phyloP scores from a whole-genome alignment of 768 basidiomycete species.

The Astraeus odoratus region DNA sequence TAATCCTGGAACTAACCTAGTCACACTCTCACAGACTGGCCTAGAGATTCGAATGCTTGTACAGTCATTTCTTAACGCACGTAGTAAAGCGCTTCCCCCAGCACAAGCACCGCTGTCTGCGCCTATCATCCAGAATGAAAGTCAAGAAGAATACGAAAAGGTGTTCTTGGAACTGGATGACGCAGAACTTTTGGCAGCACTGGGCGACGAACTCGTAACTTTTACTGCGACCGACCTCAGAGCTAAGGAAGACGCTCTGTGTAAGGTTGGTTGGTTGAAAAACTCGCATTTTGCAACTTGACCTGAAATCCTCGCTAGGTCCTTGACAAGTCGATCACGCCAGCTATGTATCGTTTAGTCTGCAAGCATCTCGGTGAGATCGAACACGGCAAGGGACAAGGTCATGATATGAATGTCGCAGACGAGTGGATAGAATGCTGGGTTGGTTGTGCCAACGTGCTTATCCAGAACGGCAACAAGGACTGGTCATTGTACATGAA shows the following conservation, averaged over 20 bases:
- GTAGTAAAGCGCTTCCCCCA: slow-evolving; percentile 40
- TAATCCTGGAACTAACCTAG: slow-evolving; percentile 37
- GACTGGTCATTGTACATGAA: slow-evolving; percentile 57
- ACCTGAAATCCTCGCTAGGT: slow-evolving; percentile 30
- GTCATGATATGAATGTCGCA: slow-evolving; percentile 30
- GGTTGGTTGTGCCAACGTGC: slow-evolving; percentile 60
- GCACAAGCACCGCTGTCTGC: slow-evolving; percentile 30
- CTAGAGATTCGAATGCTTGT: slow-evolving; percentile 52
- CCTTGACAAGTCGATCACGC: slow-evolving; percentile 41
- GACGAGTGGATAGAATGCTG: slow-evolving; percentile 65
- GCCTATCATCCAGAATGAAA: slow-evolving; percentile 45
- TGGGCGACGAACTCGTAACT: slow-evolving; percentile 32
- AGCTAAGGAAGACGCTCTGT: slow-evolving; percentile 41
- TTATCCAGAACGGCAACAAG: slow-evolving; percentile 47
- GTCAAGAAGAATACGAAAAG: slow-evolving; percentile 68
- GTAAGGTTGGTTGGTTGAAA: too few relatives aligned
- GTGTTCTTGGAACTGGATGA: slow-evolving; percentile 57
- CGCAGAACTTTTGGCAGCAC: slow-evolving; percentile 48
- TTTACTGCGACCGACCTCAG: slow-evolving; percentile 25
- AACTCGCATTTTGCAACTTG: slow-evolving; percentile 7
- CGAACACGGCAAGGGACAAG: slow-evolving; percentile 11
- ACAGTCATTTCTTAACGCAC: slow-evolving; percentile 53
- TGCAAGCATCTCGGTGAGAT: slow-evolving; percentile 39
- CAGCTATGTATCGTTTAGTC: slow-evolving; percentile 49
- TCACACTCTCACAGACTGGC: slow-evolving; percentile 35